phyloP scores from a whole-genome alignment of 2,329 filamentous ascomycete species.

The Sporothrix brunneoviolacea region DNA sequence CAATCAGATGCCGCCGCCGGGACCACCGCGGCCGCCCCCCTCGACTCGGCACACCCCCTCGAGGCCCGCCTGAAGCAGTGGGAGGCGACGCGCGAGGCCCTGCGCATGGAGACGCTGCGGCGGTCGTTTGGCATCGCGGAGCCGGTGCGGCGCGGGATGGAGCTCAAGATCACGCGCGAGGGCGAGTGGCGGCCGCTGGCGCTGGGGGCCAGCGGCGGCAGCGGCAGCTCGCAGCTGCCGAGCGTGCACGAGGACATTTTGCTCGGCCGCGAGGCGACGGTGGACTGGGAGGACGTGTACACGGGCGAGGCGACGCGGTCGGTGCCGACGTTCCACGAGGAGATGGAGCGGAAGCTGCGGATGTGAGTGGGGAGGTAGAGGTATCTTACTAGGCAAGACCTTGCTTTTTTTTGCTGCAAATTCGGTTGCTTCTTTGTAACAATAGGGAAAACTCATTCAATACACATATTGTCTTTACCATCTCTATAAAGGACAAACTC shows the following conservation, averaged over 20 bases:
- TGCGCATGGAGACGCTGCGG: slow-evolving; percentile 84
- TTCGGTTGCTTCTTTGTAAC: slow-evolving; percentile 1
- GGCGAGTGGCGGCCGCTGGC: slow-evolving; percentile 73
- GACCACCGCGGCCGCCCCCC: slow-evolving; percentile 33
- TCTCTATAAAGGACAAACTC: too few species aligned
- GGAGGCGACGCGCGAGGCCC: slow-evolving; percentile 77
- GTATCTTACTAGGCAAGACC: too few species aligned
- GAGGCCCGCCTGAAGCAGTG: slow-evolving; percentile 84
- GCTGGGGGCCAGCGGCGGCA: slow-evolving; percentile 52
- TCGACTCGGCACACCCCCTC: slow-evolving; percentile 77
- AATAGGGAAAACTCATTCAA: too few species aligned
- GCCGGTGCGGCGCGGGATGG: slow-evolving; percentile 88
- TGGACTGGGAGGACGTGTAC: slow-evolving; percentile 93
- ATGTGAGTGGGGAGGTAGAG: slow-evolving; percentile 43
- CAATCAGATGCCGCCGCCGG: slow-evolving; percentile 37
- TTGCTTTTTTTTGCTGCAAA: too few species aligned
- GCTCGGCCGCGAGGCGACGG: slow-evolving; percentile 65
- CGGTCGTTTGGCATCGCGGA: slow-evolving; percentile 88
- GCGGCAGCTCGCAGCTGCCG: slow-evolving; percentile 29
- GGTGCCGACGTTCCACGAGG: slow-evolving; percentile 71
- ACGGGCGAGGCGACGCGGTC: slow-evolving; percentile 68
- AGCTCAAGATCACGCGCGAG: slow-evolving; percentile 77
- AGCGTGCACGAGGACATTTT: slow-evolving; percentile 87
- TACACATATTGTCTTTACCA: too few species aligned
- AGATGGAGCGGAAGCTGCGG: slow-evolving; percentile 89